Conservation (phyloP, 2,329 filamentous ascomycete species). For the Gliomastix tumulicola region DNA sequence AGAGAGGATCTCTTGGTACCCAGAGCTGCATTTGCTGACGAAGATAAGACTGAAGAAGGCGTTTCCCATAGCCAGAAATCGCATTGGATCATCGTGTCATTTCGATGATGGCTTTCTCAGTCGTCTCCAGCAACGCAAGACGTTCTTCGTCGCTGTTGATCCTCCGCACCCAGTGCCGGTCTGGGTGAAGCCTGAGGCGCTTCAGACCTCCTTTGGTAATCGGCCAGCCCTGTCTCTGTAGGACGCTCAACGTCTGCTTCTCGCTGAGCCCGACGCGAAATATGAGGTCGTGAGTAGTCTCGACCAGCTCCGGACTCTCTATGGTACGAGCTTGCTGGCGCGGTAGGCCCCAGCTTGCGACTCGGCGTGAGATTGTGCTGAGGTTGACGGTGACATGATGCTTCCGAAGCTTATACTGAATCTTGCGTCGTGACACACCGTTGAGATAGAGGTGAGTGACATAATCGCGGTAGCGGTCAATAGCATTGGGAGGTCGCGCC, state of each 20-base stretch:
- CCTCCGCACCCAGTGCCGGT: conserved; percentile 1
- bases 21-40: conserved; percentile 4
- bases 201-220: conserved; percentile 4
- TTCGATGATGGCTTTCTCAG: conserved; percentile 6
- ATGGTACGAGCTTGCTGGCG: conserved; percentile 3
- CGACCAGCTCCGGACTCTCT: conserved; percentile 5
- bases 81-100: conserved; percentile 4
- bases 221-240: conserved; percentile 3
- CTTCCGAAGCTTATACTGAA: conserved; percentile 4
- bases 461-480: conserved; percentile 5
- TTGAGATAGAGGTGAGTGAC: background rate
- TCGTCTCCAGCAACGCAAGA: conserved; percentile 4
- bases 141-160: conserved; percentile 3
- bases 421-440: conserved; percentile 4
- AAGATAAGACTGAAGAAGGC: conserved; percentile 4
- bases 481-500: conserved; percentile 2
- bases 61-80: conserved; percentile 3
- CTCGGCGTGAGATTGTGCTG: background rate
- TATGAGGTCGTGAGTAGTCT: conserved; percentile 4
- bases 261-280: conserved; percentile 1
- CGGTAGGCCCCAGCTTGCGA: conserved; percentile 3
- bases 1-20: conserved; percentile 6
- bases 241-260: conserved; percentile 4
- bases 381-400: conserved; percentile 1
- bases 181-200: conserved; percentile 3